These are phyloP conservation scores for Linanthus parryae DNA, from an alignment of 148 eudicot species.

Conservation along the genomic window DNA sequence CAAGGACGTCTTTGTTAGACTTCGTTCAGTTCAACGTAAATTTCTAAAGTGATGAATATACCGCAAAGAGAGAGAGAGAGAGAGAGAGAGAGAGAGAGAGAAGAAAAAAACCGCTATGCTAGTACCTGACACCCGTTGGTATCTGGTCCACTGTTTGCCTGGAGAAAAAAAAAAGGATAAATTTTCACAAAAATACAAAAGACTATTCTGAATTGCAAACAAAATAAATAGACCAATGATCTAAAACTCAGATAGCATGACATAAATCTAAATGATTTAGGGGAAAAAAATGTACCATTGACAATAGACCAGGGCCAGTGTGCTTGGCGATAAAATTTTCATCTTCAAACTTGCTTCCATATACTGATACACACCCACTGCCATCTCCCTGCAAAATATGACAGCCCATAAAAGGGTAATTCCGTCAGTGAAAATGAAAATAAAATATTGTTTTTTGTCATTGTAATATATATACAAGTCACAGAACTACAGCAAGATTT, in stretches of 20 bases:
- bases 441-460: no score
- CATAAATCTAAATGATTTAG: no score
- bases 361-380: constrained; percentile 77
- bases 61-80: neutral
- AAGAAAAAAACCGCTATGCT: constrained; percentile 1
- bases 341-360: constrained; percentile 91
- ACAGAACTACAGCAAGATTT: no score
- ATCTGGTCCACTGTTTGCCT: constrained; percentile 92
- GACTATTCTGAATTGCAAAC: neutral
- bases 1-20: neutral
- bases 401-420: constrained; percentile 16
- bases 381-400: constrained; percentile 75
- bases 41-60: neutral
- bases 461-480: no score
- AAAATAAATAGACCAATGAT: neutral
- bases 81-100: neutral
- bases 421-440: no score
- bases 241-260: neutral
- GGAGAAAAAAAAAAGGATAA: constrained; percentile 20
- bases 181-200: neutral
- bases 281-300: no score
- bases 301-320: constrained; percentile 92
- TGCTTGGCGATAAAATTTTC: constrained; percentile 95
- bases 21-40: neutral
- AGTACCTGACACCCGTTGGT: constrained; percentile 90